A percentile compares a stretch with the other conserved stretches of the same genome.
These are phyloP conservation scores for Mallotus repandus DNA, from an alignment of 441 rosid species.

Conservation along the genomic window DNA sequence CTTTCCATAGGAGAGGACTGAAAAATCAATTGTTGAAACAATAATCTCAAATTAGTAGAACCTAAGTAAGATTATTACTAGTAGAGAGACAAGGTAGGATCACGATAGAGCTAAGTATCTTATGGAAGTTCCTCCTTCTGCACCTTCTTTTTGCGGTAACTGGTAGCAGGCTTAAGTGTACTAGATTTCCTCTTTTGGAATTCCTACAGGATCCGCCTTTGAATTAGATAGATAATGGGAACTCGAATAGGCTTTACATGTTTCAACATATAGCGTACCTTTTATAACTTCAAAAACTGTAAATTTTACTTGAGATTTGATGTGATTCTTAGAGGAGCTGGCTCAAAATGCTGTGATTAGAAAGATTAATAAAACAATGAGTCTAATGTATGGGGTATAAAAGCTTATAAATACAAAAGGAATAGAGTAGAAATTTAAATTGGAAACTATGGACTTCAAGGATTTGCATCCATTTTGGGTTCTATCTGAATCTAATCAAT, in stretches of 20 bases:
- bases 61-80: slow-evolving; percentile 51
- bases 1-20: slow-evolving; percentile 18
- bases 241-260: background rate
- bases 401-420: background rate
- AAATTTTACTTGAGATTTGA: slow-evolving; percentile 89
- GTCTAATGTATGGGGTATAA: background rate
- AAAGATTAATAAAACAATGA: slow-evolving; percentile 23
- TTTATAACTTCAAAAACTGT: slow-evolving; percentile 74
- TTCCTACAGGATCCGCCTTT: slow-evolving; percentile 41
- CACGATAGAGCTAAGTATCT: slow-evolving; percentile 60
- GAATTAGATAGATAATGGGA: slow-evolving; percentile 12
- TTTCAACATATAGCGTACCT: slow-evolving; percentile 37
- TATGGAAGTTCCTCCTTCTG: slow-evolving; percentile 69
- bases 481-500: too few species aligned
- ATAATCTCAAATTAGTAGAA: slow-evolving; percentile 22
- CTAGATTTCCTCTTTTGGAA: slow-evolving; percentile 55
- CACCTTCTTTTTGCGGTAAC: slow-evolving; percentile 80
- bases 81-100: slow-evolving; percentile 73
- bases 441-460: background rate
- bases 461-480: background rate
- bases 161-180: slow-evolving; percentile 73
- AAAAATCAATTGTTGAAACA: slow-evolving; percentile 15
- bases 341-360: slow-evolving; percentile 48
- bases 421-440: background rate
- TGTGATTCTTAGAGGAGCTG: slow-evolving; percentile 76